phyloP scores from a whole-genome alignment of 345 rosid genomes.

The Rhodomyrtus tomentosa region DNA sequence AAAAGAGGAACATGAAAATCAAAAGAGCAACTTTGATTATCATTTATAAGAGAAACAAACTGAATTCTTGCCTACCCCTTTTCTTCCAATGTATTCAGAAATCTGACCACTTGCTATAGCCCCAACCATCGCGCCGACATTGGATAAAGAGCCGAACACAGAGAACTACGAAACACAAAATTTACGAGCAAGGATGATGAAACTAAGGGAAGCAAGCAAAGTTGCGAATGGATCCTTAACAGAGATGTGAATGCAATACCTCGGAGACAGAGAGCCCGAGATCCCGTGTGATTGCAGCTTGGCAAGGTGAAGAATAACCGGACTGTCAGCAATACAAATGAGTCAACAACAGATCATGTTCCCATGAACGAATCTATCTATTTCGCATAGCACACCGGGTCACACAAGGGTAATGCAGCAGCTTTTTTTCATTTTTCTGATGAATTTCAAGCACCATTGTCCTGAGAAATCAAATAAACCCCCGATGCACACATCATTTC shows the following conservation, averaged over 20 bases:
- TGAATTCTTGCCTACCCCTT: slow-evolving; percentile 56
- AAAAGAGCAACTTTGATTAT: neutral
- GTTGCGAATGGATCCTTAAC: neutral
- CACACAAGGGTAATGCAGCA: neutral
- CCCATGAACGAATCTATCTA: neutral
- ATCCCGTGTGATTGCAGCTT: slow-evolving; percentile 60
- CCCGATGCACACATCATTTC: neutral
- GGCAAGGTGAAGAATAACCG: slow-evolving; percentile 92
- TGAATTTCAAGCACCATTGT: neutral
- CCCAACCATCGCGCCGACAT: slow-evolving; percentile 99
- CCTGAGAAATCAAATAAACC: neutral
- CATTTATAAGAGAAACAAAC: neutral
- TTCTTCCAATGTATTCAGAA: slow-evolving; percentile 84
- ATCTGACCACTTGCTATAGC: slow-evolving; percentile 98
- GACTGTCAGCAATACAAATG: slow-evolving; percentile 22
- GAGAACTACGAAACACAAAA: slow-evolving; percentile 45
- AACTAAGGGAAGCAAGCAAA: neutral
- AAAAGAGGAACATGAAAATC: neutral
- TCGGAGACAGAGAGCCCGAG: slow-evolving; percentile 63
- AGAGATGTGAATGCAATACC: slow-evolving; percentile 23
- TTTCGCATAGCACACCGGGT: neutral
- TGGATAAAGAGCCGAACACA: slow-evolving; percentile 77
- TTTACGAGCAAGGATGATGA: slow-evolving; percentile 4
- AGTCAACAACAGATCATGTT: neutral
- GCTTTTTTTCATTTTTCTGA: neutral